Evolutionary conservation across 2,329 filamentous ascomycete genomes (phyloP), one percentile per base, ranked within the genome.

Genomic region (Colletotrichum sp.): DNA sequence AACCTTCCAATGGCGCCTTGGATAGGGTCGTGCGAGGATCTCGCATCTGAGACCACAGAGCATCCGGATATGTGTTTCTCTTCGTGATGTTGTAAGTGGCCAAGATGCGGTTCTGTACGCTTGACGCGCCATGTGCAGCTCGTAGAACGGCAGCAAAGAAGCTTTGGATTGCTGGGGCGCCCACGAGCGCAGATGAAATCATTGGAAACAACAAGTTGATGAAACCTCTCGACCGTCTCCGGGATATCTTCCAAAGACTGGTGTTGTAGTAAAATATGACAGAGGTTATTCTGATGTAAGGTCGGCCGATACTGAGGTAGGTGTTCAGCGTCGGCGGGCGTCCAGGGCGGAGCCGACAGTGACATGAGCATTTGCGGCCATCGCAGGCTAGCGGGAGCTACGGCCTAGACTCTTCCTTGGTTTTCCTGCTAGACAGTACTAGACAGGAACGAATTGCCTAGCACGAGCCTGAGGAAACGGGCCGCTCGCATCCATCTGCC

Each of bases 381-480:
- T 58, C n/a, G 5, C 30, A 58, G n/a, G 38, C 16, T 26, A 28
- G 38, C 38, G n/a, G 15, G 43, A 26, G 28, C 16, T 12, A 21
- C 15, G 5, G 28, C 24, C 26, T 60, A 36, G n/a, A 28, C 36
- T n/a, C 9, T 30, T 38, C n/a, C 38, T 43, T n/a, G 15, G 36
- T 61, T 21, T 30, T 57, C 61, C 34, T 28, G 61, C 38, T 52
- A 61, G n/a, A 52, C n/a, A 43, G 8, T 58, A 26, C 55, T 58
- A 26, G 58, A 52, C 68, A 58, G 60, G 18, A 43, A 36, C 57
- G 36, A 32, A 34, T 28, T 63, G 52, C 68, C 52, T 67, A 34
- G 16, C 73, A 75, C 43, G 34, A 67, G 36, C 38, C 43, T 52
- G 64, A 63, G 30, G 21, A 72, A 52, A 73, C 70, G 73, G 73